Conservation (phyloP, 345 rosid genomes). For the Euphorbia lathyris region DNA sequence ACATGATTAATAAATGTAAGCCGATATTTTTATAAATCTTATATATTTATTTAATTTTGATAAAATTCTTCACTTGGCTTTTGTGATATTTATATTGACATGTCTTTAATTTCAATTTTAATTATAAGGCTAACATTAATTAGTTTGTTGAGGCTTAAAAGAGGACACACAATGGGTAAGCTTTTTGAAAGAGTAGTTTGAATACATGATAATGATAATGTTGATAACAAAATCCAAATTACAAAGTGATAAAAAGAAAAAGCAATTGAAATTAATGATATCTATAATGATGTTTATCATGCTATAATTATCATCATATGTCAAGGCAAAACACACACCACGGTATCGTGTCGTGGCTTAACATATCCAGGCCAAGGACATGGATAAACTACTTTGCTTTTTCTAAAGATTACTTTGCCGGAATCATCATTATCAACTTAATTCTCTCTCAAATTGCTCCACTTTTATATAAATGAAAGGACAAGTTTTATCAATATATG, state of each 20-base stretch:
- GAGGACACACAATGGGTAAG: not conserved
- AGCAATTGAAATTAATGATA: not conserved
- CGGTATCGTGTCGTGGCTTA: not conserved
- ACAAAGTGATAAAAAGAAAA: not conserved
- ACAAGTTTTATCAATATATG: too few species aligned
- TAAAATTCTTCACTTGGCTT: too few species aligned
- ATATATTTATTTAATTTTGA: too few species aligned
- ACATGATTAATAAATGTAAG: too few species aligned
- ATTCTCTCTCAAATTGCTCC: too few species aligned
- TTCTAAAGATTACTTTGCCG: not conserved
- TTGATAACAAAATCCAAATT: not conserved
- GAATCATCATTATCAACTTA: not conserved
- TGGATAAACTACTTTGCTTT: too few species aligned
- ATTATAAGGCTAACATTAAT: not conserved
- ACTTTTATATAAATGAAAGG: too few species aligned
- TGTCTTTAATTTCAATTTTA: too few species aligned
- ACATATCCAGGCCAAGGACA: not conserved
- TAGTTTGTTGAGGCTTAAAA: not conserved
- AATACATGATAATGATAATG: not conserved
- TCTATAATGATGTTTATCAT: constrained; percentile 1
- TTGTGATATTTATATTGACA: too few species aligned
- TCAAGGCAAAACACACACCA: not conserved
- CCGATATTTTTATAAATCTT: too few species aligned
- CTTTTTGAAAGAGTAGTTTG: not conserved
- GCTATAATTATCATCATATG: not conserved